Percentiles rank a stretch among this genome's conserved stretches.
These are phyloP conservation scores for Penicillium sp. DNA, from an alignment of 2,329 filamentous ascomycete genomes.

Conservation along the genomic window DNA sequence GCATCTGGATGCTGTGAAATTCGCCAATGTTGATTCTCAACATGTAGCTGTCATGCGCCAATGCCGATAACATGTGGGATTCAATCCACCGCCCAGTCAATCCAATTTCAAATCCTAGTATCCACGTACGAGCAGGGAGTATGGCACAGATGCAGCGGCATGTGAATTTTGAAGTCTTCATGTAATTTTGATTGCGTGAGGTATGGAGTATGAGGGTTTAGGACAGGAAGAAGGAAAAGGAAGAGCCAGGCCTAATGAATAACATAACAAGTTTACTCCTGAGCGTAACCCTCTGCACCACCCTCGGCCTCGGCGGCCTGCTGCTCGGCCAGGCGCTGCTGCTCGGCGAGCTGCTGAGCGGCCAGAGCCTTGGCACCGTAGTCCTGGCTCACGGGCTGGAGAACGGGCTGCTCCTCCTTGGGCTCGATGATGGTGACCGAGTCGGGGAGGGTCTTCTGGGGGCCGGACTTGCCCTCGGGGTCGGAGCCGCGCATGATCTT, in stretches of 20 bases:
- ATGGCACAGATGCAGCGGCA: too few relatives aligned
- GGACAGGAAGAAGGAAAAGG: slow-evolving; percentile 30
- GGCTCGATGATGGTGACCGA: slow-evolving; percentile 99
- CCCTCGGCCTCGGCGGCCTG: slow-evolving; percentile 51
- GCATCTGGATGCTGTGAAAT: too few relatives aligned
- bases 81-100: too few relatives aligned
- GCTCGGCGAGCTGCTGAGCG: slow-evolving; percentile 55
- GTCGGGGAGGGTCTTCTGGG: slow-evolving; percentile 95
- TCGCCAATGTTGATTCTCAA: too few relatives aligned
- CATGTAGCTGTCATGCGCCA: too few relatives aligned
- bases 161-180: slow-evolving; percentile 28
- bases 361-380: slow-evolving; percentile 89
- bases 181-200: slow-evolving; percentile 41
- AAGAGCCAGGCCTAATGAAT: slow-evolving; percentile 29
- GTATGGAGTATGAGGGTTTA: slow-evolving; percentile 36
- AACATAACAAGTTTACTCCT: slow-evolving; percentile 47
- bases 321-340: slow-evolving; percentile 59
- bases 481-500: slow-evolving; percentile 99
- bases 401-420: slow-evolving; percentile 96
- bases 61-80: too few relatives aligned
- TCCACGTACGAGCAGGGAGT: too few relatives aligned
- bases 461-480: slow-evolving; percentile 97
- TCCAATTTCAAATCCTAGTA: too few relatives aligned
- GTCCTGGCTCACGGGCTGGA: slow-evolving; percentile 96
- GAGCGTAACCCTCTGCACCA: slow-evolving; percentile 42